Percentiles rank a stretch among this genome's conserved stretches.
Conservation (phyloP, 768 basidiomycete genomes). For the Aureoboletus auriporus region DNA sequence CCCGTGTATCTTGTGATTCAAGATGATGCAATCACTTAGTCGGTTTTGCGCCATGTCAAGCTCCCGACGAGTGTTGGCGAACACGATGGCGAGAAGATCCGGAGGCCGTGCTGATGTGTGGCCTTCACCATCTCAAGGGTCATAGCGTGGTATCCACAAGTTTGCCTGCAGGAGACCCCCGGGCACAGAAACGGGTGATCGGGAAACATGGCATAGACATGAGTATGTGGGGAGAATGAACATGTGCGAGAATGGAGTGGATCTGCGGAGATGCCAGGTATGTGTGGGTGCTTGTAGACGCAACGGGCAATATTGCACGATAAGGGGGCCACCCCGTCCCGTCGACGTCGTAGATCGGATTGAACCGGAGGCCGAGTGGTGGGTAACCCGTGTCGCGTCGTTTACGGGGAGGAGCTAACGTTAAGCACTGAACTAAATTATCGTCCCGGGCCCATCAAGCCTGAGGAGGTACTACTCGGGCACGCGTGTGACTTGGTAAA, state of each 20-base stretch:
- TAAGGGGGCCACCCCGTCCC: too few relatives aligned
- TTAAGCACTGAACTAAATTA: neutral
- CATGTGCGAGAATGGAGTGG: constrained; percentile 14
- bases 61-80: constrained; percentile 10
- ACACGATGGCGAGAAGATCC: constrained; percentile 23
- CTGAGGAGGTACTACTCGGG: too few relatives aligned
- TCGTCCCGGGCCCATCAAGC: neutral
- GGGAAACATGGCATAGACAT: constrained; percentile 8
- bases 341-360: constrained; percentile 2
- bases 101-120: constrained; percentile 14
- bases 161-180: constrained; percentile 21
- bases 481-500: too few relatives aligned
- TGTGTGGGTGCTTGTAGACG: neutral
- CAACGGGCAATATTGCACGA: neutral
- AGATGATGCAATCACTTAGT: constrained; percentile 1
- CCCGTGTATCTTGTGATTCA: neutral
- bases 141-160: constrained; percentile 20
- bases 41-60: constrained; percentile 10
- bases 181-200: constrained; percentile 13
- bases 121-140: constrained; percentile 3
- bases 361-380: constrained; percentile 1
- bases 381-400: neutral
- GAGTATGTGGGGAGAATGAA: constrained; percentile 18
- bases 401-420: constrained; percentile 3
- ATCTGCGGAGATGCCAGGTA: too few relatives aligned